Base-by-base conservation (phyloP, 306 rosid genomes). In the Pueraria montana region DNA sequence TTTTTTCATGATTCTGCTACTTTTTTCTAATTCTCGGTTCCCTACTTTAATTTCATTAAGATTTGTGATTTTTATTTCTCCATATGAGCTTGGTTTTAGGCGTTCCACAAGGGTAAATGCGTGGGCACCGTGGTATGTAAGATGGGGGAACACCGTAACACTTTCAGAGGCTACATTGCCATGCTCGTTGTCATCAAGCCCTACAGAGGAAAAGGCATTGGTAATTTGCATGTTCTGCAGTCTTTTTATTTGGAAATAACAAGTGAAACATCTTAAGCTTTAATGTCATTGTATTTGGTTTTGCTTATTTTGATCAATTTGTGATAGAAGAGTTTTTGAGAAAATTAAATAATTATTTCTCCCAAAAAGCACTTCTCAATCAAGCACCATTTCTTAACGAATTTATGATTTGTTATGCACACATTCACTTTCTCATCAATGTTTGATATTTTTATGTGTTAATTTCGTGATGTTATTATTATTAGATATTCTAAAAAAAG, bases 101-200 rank as follows among this genome's bases (percentile, higher is more conserved):
- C 98, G 1, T 96, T 94, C 65, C 98, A 96, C 83, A 72, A 80
- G 56, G 99, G 98, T 45, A 90, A 86, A 87, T 94, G 98, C 61
- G 96, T 96, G 67, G 99, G 99, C 24, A 96, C 99, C 46, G 97
- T 96, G 80, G 98, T 96, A 16, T 96, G 99, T 88, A 96, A 96
- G 83, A 96, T 92, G 98, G 97, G 99, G 11, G 98, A 96, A 79
- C 98, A 96, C 80, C 92, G 99, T 20, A 91, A 82, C 79, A 82
- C 91, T 43, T 92, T 88, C 88, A 92, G 99, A 88, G 99, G 99
- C 0, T 96, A 96, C 84, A 96, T 96, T 82, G 99, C 97, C 6
- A 96, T 96, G 99, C 80, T 96, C 40, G 99, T 94, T 74, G 98
- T 96, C 17, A 90, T 96, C 85, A 94, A 93, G 53, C 91, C 99